Conservation (phyloP, 257 asterid genomes). For the Solanum virginianum region DNA sequence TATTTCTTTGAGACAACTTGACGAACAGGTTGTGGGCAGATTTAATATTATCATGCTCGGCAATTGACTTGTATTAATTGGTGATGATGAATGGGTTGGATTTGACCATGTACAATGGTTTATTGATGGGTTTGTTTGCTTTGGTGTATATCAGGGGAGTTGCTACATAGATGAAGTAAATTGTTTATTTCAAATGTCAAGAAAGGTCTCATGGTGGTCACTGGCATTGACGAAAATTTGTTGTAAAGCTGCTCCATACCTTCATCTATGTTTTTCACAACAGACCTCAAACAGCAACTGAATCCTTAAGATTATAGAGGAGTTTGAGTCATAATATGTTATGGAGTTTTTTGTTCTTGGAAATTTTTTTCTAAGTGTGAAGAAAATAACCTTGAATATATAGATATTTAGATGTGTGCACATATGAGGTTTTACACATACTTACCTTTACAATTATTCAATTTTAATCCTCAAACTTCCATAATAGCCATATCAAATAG, state of each 20-base stretch:
- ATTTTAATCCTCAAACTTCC: no score
- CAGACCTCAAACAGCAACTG: not conserved
- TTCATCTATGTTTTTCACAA: not conserved
- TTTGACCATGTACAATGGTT: constrained; percentile 7
- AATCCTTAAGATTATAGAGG: no score
- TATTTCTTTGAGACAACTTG: constrained; percentile 24
- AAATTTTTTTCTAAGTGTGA: no score
- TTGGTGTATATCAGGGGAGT: constrained; percentile 5
- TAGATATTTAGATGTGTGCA: no score
- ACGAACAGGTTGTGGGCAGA: constrained; percentile 19
- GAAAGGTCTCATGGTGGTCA: not conserved
- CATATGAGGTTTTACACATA: no score
- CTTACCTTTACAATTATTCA: no score
- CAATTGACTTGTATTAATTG: constrained; percentile 16
- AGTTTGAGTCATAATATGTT: no score
- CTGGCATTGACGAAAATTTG: not conserved
- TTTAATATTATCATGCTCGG: constrained; percentile 8
- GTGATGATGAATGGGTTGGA: constrained; percentile 10
- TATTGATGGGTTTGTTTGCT: constrained; percentile 26
- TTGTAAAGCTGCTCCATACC: not conserved
- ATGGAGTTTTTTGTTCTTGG: no score
- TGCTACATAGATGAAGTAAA: constrained; percentile 18
- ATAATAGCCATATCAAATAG: no score
- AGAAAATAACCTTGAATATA: no score
- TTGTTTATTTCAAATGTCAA: constrained; percentile 2